These are phyloP conservation scores for Rhododendron molle DNA, from an alignment of 148 eudicot genomes.

Conservation along the genomic window DNA sequence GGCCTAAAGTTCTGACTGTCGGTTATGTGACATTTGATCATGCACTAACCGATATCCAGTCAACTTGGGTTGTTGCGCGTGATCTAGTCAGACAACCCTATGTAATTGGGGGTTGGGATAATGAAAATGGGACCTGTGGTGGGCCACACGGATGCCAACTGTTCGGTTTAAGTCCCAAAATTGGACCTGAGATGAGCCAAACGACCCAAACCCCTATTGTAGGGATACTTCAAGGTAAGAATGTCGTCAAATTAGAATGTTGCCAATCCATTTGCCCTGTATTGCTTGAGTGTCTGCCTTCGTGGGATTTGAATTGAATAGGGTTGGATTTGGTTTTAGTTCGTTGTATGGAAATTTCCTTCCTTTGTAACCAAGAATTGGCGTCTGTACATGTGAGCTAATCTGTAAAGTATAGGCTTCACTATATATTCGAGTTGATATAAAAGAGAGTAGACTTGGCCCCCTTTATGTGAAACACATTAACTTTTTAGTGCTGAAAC, in stretches of 20 bases:
- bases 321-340: not conserved
- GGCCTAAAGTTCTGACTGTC: not conserved
- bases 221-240: not conserved
- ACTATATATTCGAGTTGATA: not conserved
- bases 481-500: not conserved
- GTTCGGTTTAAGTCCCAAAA: not conserved
- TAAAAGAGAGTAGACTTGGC: not conserved
- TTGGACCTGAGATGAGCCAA: not conserved
- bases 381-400: slow-evolving; percentile 11
- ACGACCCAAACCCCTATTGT: not conserved
- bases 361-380: not conserved
- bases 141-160: not conserved
- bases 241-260: not conserved
- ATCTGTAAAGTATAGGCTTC: not conserved
- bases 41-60: not conserved
- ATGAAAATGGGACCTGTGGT: not conserved
- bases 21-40: not conserved
- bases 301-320: not conserved
- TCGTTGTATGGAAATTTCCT: slow-evolving; percentile 5
- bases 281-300: not conserved
- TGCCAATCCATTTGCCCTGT: not conserved
- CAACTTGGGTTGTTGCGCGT: not conserved
- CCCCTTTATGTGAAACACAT: not conserved
- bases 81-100: not conserved
- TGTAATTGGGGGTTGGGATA: not conserved